These are phyloP conservation scores for Aspergillus novoparasiticus DNA, from an alignment of 2,329 filamentous ascomycete genomes.

Conservation along the genomic window DNA sequence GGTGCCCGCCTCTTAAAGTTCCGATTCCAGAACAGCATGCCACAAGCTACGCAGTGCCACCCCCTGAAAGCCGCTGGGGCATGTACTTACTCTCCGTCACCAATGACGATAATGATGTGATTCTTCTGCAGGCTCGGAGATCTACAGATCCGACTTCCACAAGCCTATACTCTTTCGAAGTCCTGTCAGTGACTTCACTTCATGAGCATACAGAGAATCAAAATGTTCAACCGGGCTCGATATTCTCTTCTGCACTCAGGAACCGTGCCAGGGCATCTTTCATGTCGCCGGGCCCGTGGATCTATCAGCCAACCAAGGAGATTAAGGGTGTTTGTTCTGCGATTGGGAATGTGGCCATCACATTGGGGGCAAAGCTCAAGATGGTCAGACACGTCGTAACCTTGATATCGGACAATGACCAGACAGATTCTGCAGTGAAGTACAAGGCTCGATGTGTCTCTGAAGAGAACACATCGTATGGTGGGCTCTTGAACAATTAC, in stretches of 20 bases:
- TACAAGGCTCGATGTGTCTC: conserved; percentile 16
- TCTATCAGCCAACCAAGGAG: conserved; percentile 6
- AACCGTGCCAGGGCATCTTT: conserved; percentile 27
- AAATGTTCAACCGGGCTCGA: conserved; percentile 27
- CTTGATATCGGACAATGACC: conserved; percentile 9
- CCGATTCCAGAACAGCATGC: conserved; percentile 10
- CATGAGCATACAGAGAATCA: conserved; percentile 12
- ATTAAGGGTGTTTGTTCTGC: conserved; percentile 16
- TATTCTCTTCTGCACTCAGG: conserved; percentile 32
- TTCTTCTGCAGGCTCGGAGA: conserved; percentile 32
- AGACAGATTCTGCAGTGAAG: background rate
- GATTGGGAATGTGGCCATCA: conserved; percentile 30
- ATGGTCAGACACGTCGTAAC: conserved; percentile 27
- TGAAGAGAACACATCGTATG: conserved; percentile 15
- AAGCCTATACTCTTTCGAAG: conserved; percentile 26
- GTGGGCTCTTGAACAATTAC: conserved; percentile 14
- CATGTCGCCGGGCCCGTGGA: conserved; percentile 39
- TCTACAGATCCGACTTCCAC: background rate
- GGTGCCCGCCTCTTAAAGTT: conserved; percentile 37
- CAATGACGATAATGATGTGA: conserved; percentile 44
- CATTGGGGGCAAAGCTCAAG: conserved; percentile 32
- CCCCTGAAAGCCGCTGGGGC: conserved; percentile 36
- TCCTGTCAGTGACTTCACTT: conserved; percentile 28
- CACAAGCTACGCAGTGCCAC: conserved; percentile 9
- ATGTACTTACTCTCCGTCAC: conserved; percentile 38